Evolutionary conservation across 2,329 filamentous ascomycete species (phyloP), one percentile per base, ranked within the genome.

Genomic region (Aspergillus neoniger): DNA sequence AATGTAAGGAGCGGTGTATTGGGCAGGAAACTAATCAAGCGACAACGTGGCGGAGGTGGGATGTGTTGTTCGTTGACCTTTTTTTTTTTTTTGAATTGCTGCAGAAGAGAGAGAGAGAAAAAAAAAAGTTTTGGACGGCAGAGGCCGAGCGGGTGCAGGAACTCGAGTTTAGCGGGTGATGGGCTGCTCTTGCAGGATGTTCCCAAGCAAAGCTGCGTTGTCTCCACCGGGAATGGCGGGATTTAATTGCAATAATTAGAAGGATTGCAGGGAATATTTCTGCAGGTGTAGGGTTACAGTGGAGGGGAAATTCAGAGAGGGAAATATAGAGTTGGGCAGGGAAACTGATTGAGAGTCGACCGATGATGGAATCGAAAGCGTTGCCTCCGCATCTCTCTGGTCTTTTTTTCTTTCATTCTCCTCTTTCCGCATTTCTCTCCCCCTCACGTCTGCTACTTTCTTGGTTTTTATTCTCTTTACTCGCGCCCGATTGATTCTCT

Each of bases 1-100:
- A n/a, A 10, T n/a, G 51, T 41, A n/a, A 47, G 21, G 36, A 52
- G 49, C 30, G 47, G 48, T 49, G 57, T 57, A 55, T 64, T 57
- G 57, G 62, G 57, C 54, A 50, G 61, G 55, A 61, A 63, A 53
- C 30, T 32, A 25, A 41, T 32, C 7, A 38, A 47, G 55, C 21
- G 43, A 60, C 32, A 36, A 36, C 43, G 57, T 59, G 58, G 60
- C 44, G 28, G 44, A 17, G 32, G 47, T 17, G n/a, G 4, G 25
- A n/a, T 49, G 44, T 30, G 23, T 49, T 49, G 36, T 32, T 14
- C 32, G 38, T 25, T 21, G 38, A 17, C 15, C 36, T 28, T 28
- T 28, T 28, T 28, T 25, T 32, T 23, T n/a, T 44, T 25, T 32
- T 23, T n/a, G 32, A 44, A n/a, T 19, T 19, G 17, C 43, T n/a